Evolutionary conservation across 352 stramenopile genomes (phyloP), one percentile per base, ranked within the genome.

Genomic region (Globisporangium paroecandrum): DNA sequence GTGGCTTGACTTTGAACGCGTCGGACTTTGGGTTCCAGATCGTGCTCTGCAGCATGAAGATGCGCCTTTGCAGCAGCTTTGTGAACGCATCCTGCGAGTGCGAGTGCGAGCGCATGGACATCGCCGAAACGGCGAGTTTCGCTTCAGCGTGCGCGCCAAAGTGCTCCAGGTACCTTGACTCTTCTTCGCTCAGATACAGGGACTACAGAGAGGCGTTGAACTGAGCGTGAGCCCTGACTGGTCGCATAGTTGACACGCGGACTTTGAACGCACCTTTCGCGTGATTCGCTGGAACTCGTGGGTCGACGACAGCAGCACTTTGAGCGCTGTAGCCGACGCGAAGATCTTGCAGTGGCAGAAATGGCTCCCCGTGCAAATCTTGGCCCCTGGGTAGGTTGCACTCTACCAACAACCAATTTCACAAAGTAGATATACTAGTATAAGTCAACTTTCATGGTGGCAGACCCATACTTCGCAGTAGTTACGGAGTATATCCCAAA

Each of bases 11-110:
- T 56, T 83, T 71, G 56, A 89, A 90, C 4, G 76, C 70, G 43
- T 88, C 76, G 12, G 81, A 89, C 24, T 88, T 74, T 20, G 82
- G 82, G 47, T 90, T 89, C 83, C 83, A 91, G 55, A 89, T 57
- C 43, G 83, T 89, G 59, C 82, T 87, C 36, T 81, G 78, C 59
- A 91, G 78, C 78, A 89, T 89, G 69, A 87, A 89, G 57, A 89
- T 82, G 36, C 83, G 74, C 36, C 79, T 71, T 62, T 91, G 79
- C 18, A 91, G 76, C 34, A 91, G 68, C 25, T 79, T 82, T 27
- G 76, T 72, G 61, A 78, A 77, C 36, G 63, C 65, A 12, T 82
- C 73, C 53, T 72, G 47, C 10, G 62, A 27, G 3, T 58, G 38
- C n/a, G 55, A 41, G 24, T 58, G 38, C 24, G 55, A 41, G n/a